Conservation (phyloP, 352 stramenopile genomes). For the Pythium grandisporangium region DNA sequence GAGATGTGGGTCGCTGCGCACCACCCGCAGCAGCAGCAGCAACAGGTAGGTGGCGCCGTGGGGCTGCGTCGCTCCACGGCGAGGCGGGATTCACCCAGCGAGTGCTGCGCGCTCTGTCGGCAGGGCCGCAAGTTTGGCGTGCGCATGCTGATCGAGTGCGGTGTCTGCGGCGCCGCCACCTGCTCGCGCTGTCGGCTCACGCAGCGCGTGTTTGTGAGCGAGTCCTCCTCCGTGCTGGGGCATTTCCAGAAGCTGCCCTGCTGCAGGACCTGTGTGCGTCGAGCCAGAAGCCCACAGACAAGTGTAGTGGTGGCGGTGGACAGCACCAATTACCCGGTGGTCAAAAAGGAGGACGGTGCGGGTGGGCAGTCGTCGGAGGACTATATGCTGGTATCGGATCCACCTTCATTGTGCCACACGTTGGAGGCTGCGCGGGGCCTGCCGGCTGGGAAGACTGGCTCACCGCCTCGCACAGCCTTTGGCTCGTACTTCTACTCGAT, state of each 20-base stretch:
- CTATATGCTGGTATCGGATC: too few relatives aligned
- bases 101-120: conserved; percentile 21
- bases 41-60: too few relatives aligned
- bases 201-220: conserved; percentile 21
- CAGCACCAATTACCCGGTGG: too few relatives aligned
- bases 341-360: too few relatives aligned
- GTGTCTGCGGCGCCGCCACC: conserved; percentile 16
- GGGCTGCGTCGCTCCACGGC: conserved; percentile 5
- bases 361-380: too few relatives aligned
- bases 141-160: conserved; percentile 15
- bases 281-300: conserved; percentile 4
- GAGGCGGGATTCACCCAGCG: not conserved
- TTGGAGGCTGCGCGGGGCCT: too few relatives aligned
- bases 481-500: too few relatives aligned
- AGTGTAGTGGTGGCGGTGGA: too few relatives aligned
- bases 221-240: conserved; percentile 13
- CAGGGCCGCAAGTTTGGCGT: conserved; percentile 24
- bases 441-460: too few relatives aligned
- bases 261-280: conserved; percentile 14
- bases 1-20: conserved; percentile 5
- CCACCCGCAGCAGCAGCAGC: conserved; percentile 5
- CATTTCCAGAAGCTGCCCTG: conserved; percentile 8
- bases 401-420: too few relatives aligned
- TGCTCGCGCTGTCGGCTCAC: conserved; percentile 22
- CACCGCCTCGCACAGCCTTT: too few relatives aligned